These are phyloP conservation scores for Thuja plicata DNA, from an alignment of 83 land plant genomes.

Conservation along the genomic window DNA sequence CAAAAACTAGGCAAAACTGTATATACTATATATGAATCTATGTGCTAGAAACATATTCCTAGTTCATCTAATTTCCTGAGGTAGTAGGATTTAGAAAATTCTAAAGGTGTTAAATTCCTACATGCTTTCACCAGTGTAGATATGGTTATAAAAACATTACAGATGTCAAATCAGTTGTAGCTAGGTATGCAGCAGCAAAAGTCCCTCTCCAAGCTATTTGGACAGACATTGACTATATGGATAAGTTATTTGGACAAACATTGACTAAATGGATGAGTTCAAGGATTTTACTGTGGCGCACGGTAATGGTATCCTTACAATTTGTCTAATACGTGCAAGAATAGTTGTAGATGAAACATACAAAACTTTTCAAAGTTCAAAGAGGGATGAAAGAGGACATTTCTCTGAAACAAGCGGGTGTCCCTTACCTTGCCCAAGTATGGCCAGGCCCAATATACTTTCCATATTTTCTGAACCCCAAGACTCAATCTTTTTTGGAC, in stretches of 20 bases:
- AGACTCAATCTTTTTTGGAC: conserved; percentile 44
- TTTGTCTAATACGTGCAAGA: conserved; percentile 27
- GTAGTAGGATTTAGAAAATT: neutral
- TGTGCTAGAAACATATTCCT: neutral
- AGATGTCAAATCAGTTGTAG: conserved; percentile 65
- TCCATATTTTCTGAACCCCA: conserved; percentile 83
- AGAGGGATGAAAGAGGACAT: conserved; percentile 56
- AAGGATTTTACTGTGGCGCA: conserved; percentile 79
- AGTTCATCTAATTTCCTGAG: neutral
- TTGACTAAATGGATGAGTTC: conserved; percentile 13
- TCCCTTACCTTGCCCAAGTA: neutral
- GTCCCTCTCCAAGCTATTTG: conserved; percentile 88
- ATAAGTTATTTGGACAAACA: neutral
- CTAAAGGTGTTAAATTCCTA: neutral
- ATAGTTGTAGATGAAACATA: conserved; percentile 52
- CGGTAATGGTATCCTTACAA: neutral
- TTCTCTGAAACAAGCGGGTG: conserved; percentile 57
- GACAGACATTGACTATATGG: conserved; percentile 94
- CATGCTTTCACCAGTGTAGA: neutral
- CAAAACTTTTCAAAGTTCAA: conserved; percentile 32
- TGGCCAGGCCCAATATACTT: conserved; percentile 38
- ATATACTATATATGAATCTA: neutral
- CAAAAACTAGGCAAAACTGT: neutral
- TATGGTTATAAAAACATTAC: conserved; percentile 68
- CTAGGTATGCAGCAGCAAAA: conserved; percentile 51